Evolutionary conservation across 177 flowering plant genomes (phyloP).

Genomic region (Tripterygium wilfordii): DNA sequence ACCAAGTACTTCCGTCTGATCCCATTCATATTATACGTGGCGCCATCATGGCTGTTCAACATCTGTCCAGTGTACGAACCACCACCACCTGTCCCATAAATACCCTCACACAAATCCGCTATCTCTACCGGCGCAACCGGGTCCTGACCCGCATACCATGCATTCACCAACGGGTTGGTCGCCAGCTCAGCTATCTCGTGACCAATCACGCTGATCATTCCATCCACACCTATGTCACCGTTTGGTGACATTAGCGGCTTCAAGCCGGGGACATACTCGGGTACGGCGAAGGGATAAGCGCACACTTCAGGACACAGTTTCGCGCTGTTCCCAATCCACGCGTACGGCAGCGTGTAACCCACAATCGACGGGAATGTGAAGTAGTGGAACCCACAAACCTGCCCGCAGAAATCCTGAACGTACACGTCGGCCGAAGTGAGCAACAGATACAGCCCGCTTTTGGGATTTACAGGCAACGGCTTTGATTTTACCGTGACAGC

Average conservation of each 20-base stretch:
- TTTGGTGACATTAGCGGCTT: conserved; percentile 76
- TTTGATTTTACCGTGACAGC: conserved; percentile 55
- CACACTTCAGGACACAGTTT: conserved; percentile 72
- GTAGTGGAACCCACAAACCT: conserved; percentile 91
- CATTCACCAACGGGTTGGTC: conserved; percentile 87
- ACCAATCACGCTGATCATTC: conserved; percentile 89
- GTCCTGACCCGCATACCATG: conserved; percentile 94
- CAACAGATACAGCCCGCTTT: conserved; percentile 63
- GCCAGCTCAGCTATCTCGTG: conserved; percentile 96
- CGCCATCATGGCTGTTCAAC: conserved; percentile 51
- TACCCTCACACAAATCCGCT: conserved; percentile 94
- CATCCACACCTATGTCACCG: conserved; percentile 83
- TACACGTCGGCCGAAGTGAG: conserved; percentile 75
- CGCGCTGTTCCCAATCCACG: conserved; percentile 91
- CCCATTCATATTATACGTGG: conserved; percentile 88
- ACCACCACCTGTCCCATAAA: conserved; percentile 93
- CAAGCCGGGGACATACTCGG: conserved; percentile 56
- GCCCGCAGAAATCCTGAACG: conserved; percentile 81
- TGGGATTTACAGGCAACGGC: conserved; percentile 68
- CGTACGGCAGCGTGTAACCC: conserved; percentile 91
- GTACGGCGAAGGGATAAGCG: conserved; percentile 94
- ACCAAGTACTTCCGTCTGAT: conserved; percentile 70
- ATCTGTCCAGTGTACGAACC: conserved; percentile 93
- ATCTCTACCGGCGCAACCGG: conserved; percentile 78
- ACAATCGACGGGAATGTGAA: conserved; percentile 97